Percentiles rank a stretch among this genome's conserved stretches.
Conservation (phyloP, 1,284 basidiomycete genomes). For the Moniliella sp. region DNA sequence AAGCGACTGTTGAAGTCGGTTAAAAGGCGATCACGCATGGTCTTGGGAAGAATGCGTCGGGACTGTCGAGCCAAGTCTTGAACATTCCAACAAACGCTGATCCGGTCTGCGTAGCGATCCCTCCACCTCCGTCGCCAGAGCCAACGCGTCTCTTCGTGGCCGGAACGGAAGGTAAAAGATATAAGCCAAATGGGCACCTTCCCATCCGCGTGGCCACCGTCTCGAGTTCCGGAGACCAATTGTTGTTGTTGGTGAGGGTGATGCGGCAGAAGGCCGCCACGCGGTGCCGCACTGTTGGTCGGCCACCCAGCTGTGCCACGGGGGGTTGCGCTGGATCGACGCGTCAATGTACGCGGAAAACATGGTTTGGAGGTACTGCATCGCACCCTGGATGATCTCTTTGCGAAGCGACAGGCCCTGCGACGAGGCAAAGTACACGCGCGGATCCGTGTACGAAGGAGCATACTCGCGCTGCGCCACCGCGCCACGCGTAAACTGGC, state of each 20-base stretch:
- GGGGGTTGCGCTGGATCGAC: constrained; percentile 59
- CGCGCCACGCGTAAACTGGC: neutral
- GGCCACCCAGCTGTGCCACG: constrained; percentile 71
- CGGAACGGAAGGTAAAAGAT: no score
- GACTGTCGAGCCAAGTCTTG: constrained; percentile 52
- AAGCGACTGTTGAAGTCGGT: constrained; percentile 79
- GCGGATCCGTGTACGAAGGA: constrained; percentile 34
- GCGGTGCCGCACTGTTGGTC: constrained; percentile 45
- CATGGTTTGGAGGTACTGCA: constrained; percentile 48
- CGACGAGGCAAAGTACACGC: constrained; percentile 4
- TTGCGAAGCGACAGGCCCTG: constrained; percentile 22
- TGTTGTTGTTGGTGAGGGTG: constrained; percentile 15
- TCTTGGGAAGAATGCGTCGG: constrained; percentile 47
- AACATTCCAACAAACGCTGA: constrained; percentile 63
- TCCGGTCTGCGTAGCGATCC: constrained; percentile 50
- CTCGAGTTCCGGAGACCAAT: constrained; percentile 22
- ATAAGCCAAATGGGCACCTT: constrained; percentile 53
- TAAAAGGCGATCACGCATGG: constrained; percentile 61
- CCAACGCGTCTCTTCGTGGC: no score
- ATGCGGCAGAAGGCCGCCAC: constrained; percentile 3
- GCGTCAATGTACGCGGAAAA: constrained; percentile 58
- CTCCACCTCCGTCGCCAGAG: constrained; percentile 54
- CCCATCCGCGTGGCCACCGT: constrained; percentile 8
- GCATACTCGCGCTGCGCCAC: constrained; percentile 38
- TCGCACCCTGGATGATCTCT: constrained; percentile 50